Evolutionary conservation across 768 basidiomycete genomes (phyloP).

Genomic region (Mycena floridula): DNA sequence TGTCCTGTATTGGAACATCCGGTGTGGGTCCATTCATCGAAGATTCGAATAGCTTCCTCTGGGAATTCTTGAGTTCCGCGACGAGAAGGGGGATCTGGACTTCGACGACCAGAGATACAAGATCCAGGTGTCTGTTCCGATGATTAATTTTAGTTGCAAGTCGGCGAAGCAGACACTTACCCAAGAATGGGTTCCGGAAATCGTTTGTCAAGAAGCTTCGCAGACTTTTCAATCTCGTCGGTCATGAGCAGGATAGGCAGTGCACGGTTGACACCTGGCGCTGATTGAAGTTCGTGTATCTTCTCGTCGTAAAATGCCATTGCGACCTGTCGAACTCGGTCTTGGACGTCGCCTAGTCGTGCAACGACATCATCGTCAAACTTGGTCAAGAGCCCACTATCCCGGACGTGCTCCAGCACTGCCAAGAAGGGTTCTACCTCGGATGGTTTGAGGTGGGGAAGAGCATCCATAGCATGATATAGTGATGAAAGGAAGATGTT

Average conservation of each 20-base stretch:
- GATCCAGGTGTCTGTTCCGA: slow-evolving; percentile 56
- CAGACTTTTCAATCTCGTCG: slow-evolving; percentile 82
- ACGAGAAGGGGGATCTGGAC: slow-evolving; percentile 61
- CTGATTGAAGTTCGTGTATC: slow-evolving; percentile 54
- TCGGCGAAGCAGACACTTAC: slow-evolving; percentile 35
- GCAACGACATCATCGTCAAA: slow-evolving; percentile 69
- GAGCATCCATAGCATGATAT: slow-evolving; percentile 75
- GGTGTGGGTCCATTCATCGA: slow-evolving; percentile 86
- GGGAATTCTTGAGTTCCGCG: slow-evolving; percentile 58
- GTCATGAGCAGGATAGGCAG: slow-evolving; percentile 79
- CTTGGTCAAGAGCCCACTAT: slow-evolving; percentile 63
- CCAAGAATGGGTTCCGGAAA: slow-evolving; percentile 81
- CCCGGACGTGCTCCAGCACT: slow-evolving; percentile 66
- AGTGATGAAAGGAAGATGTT: slow-evolving; percentile 81
- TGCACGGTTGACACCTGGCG: slow-evolving; percentile 77
- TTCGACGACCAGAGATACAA: slow-evolving; percentile 72
- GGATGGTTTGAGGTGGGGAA: slow-evolving; percentile 68
- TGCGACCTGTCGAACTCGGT: slow-evolving; percentile 54
- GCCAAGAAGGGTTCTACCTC: slow-evolving; percentile 60
- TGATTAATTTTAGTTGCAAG: slow-evolving; percentile 1
- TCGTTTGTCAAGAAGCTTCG: slow-evolving; percentile 79
- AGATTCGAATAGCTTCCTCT: slow-evolving; percentile 72
- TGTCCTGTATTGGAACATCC: slow-evolving; percentile 83
- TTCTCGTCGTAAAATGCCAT: slow-evolving; percentile 57
- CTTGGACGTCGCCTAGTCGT: slow-evolving; percentile 62